These are phyloP conservation scores for Butyriboletus loyo DNA, from an alignment of 768 basidiomycete genomes.

Conservation along the genomic window DNA sequence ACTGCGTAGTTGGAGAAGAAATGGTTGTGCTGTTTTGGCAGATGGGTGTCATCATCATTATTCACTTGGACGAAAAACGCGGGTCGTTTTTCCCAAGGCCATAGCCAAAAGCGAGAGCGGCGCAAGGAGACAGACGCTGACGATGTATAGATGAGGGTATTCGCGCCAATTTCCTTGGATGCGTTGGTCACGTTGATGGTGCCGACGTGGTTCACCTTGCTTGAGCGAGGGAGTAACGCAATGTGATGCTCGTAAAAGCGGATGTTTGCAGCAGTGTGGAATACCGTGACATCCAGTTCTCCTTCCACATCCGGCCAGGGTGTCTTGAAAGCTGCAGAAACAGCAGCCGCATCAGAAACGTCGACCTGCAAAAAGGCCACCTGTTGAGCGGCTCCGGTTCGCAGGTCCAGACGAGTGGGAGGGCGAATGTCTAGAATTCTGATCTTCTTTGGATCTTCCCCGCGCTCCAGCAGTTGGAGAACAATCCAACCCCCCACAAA, in stretches of 20 bases:
- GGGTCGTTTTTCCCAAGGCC: conserved; percentile 72
- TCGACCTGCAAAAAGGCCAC: conserved; percentile 60
- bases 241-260: conserved; percentile 69
- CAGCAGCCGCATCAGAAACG: conserved; percentile 49
- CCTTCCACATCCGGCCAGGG: conserved; percentile 51
- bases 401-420: conserved; percentile 57
- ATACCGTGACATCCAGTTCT: conserved; percentile 51
- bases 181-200: conserved; percentile 66
- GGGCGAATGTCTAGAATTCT: conserved; percentile 65
- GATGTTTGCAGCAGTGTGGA: conserved; percentile 76
- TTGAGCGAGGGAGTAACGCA: conserved; percentile 50
- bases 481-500: conserved; percentile 81
- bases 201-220: conserved; percentile 62
- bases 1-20: conserved; percentile 80
- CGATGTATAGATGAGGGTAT: conserved; percentile 65
- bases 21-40: conserved; percentile 54
- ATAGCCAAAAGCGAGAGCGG: conserved; percentile 59
- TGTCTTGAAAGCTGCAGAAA: conserved; percentile 58
- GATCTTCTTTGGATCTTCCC: conserved; percentile 64
- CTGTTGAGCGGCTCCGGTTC: conserved; percentile 46
- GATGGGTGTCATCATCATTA: conserved; percentile 52
- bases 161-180: conserved; percentile 51
- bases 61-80: conserved; percentile 58
- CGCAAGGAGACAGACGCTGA: conserved; percentile 64
- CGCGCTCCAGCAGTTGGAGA: conserved; percentile 61